These are phyloP conservation scores for Exophiala aquamarina DNA, from an alignment of 2,329 filamentous ascomycete genomes.

Conservation along the genomic window DNA sequence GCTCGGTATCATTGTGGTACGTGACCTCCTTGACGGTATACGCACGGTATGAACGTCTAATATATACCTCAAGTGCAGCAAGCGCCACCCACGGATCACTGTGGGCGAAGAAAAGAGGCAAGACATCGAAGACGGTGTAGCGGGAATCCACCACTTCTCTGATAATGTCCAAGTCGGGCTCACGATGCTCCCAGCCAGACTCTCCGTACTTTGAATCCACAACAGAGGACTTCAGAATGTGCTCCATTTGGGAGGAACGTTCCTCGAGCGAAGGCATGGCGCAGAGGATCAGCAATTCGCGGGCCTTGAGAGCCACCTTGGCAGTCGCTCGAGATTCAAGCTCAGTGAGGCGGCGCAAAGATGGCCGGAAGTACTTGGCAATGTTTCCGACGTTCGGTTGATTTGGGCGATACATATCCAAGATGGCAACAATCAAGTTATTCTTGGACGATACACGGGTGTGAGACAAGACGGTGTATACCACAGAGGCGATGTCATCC, in stretches of 20 bases:
- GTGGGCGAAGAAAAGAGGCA: slow-evolving; percentile 93
- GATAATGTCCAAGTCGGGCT: slow-evolving; percentile 85
- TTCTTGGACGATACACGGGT: slow-evolving; percentile 92
- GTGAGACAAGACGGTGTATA: slow-evolving; percentile 89
- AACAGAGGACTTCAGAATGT: slow-evolving; percentile 93
- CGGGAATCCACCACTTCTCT: slow-evolving; percentile 99
- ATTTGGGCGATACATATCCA: slow-evolving; percentile 94
- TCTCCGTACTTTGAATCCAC: slow-evolving; percentile 97
- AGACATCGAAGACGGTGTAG: slow-evolving; percentile 95
- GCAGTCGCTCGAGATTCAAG: slow-evolving; percentile 82
- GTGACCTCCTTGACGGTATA: slow-evolving; percentile 88
- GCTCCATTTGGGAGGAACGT: slow-evolving; percentile 94
- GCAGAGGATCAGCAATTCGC: slow-evolving; percentile 96
- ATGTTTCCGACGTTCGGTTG: slow-evolving; percentile 87
- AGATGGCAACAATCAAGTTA: slow-evolving; percentile 83
- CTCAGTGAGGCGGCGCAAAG: slow-evolving; percentile 83
- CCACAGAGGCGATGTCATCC: slow-evolving; percentile 81
- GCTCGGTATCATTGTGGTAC: slow-evolving; percentile 75
- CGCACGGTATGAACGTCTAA: slow-evolving; percentile 93
- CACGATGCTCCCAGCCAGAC: slow-evolving; percentile 92
- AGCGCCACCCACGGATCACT: slow-evolving; percentile 91
- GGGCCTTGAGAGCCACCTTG: slow-evolving; percentile 95
- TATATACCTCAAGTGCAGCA: slow-evolving; percentile 92
- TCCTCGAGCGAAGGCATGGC: slow-evolving; percentile 95
- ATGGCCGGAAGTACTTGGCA: slow-evolving; percentile 79